These are phyloP conservation scores for Pouteria glomerata DNA, from an alignment of 148 eudicot genomes.

Conservation along the genomic window DNA sequence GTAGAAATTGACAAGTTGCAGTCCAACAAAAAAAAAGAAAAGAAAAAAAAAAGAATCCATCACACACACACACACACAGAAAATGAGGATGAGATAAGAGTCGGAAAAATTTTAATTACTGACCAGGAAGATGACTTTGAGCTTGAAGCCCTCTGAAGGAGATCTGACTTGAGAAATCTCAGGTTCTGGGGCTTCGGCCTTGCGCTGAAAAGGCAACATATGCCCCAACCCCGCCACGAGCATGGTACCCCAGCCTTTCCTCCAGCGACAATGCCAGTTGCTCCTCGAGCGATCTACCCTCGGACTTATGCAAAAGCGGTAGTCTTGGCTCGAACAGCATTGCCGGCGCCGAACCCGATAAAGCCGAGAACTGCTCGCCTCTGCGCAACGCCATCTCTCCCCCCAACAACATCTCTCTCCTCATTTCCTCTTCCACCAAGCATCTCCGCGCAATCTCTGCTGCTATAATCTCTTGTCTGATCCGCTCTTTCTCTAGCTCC, in stretches of 20 bases:
- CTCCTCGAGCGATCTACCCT: not conserved
- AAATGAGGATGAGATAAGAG: not conserved
- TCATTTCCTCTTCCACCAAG: slow-evolving; percentile 52
- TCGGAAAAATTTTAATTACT: slow-evolving; percentile 16
- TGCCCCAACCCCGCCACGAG: no score
- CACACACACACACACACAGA: not conserved
- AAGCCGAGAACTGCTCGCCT: not conserved
- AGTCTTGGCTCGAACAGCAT: slow-evolving; percentile 20
- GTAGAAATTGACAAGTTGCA: no score
- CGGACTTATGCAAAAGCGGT: slow-evolving; percentile 1
- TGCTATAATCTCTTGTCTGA: slow-evolving; percentile 49
- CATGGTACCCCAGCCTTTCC: slow-evolving; percentile 4
- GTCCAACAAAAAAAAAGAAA: not conserved
- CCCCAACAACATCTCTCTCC: slow-evolving; percentile 62
- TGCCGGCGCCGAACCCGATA: not conserved
- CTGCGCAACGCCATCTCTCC: slow-evolving; percentile 34
- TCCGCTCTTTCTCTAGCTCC: slow-evolving; percentile 56
- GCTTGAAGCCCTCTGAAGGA: slow-evolving; percentile 25
- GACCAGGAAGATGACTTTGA: slow-evolving; percentile 43
- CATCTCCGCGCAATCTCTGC: slow-evolving; percentile 43
- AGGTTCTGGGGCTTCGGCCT: no score
- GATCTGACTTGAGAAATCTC: slow-evolving; percentile 1
- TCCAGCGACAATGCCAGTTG: slow-evolving; percentile 7
- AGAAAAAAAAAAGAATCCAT: not conserved
- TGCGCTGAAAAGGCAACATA: no score